Evolutionary conservation across 129 eudicot species (phyloP), one percentile per base, ranked within the genome.

Genomic region (Artemisia annua): DNA sequence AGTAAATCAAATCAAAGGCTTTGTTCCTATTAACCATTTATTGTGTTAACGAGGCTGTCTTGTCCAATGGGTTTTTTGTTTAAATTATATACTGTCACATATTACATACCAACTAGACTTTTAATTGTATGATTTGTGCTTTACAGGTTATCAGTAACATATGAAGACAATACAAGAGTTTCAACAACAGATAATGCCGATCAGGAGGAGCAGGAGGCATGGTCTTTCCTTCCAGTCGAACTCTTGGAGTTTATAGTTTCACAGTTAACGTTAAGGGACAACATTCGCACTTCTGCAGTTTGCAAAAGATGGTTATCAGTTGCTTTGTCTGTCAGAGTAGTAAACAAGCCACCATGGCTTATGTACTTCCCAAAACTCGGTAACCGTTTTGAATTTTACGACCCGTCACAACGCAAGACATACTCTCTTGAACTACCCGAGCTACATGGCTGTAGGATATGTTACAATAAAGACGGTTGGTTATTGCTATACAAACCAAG

Each of bases 381-480:
- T 39, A 76, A 88, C 59, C 76, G 86, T 48, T 79, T 83, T 50
- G 96, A 91, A 70, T 91, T 91, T 52, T 91, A 91, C 7, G 93
- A 91, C 80, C 96, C 96, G 44, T 79, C 82, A 59, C 78, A 78
- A 50, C 84, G 96, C 30, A 83, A 81, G 74, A 86, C 92, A 2
- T 83, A 91, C 74, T 85, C 88, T 48, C 73, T 86, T 28, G 96
- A 91, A 72, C 63, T 91, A 48, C 90, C 90, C 3, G 96, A 91
- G 91, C 77, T 91, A 62, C 76, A 67, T 17, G 90, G 87, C 30
- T 88, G 89, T 55, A 86, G 97, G 79, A 75, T 88, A 16, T 91
- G 96, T 74, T 88, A 85, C 79, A 83, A 90, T 32, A 91, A 83
- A 77, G 97, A 87, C 35, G 96, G 90, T 60, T 91, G 97, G 97